These are phyloP conservation scores for Tulasnella calospora DNA, from an alignment of 768 basidiomycete species.

Conservation along the genomic window DNA sequence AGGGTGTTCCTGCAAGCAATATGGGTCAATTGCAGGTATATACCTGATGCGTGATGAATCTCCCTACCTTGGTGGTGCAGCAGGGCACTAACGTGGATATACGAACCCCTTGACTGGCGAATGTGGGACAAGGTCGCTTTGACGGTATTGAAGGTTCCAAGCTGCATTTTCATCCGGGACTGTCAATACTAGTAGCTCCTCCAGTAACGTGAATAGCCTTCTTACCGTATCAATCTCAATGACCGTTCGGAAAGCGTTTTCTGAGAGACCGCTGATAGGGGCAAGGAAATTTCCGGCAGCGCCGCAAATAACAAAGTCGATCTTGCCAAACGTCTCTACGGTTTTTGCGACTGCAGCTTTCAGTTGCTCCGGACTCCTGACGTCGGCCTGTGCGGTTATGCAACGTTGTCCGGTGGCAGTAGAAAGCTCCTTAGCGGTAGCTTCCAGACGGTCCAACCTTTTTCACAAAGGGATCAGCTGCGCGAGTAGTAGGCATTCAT, in stretches of 20 bases:
- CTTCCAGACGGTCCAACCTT: conserved; percentile 46
- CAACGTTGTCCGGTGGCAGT: conserved; percentile 65
- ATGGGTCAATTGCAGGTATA: not conserved
- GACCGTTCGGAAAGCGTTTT: conserved; percentile 88
- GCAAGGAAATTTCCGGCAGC: conserved; percentile 96
- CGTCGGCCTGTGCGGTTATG: conserved; percentile 72
- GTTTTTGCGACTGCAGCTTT: conserved; percentile 69
- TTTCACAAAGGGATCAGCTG: not conserved
- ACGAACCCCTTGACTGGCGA: conserved; percentile 67
- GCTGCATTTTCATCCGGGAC: conserved; percentile 40
- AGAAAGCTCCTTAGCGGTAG: conserved; percentile 67
- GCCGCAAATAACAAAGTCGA: conserved; percentile 94
- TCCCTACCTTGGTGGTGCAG: conserved; percentile 72
- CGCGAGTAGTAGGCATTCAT: not conserved
- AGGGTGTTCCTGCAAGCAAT: conserved; percentile 56
- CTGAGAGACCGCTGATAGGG: conserved; percentile 74
- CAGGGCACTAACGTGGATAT: conserved; percentile 85
- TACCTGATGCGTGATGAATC: not conserved
- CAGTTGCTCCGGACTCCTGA: conserved; percentile 68
- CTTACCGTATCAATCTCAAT: conserved; percentile 87
- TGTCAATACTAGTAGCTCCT: not conserved
- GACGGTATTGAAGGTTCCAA: conserved; percentile 91
- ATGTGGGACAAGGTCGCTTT: conserved; percentile 82
- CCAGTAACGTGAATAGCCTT: conserved; percentile 13
- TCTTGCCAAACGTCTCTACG: conserved; percentile 70